Base-by-base conservation (phyloP, 2,329 filamentous ascomycete species). In the Fusarium sp. region DNA sequence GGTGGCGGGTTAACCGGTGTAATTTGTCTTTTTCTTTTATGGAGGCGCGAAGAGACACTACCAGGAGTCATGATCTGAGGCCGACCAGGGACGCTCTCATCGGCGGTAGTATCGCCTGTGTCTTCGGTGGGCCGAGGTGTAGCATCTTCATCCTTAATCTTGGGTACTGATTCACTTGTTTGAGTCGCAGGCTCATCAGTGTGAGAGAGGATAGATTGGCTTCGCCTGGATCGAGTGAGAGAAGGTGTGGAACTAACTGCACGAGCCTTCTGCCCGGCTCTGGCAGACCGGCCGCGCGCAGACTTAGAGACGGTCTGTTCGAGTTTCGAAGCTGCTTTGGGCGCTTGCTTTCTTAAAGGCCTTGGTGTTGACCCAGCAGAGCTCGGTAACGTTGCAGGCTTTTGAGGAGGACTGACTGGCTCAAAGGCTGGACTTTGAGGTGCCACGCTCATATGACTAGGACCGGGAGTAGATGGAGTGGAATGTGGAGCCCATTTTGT, bases 401-500 rank as follows among this genome's bases (percentile, higher is more conserved):
- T 81, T 47, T 82, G 78, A 3, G 88, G 83, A 5, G 90, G 90
- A 70, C 89, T 92, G 8, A 91, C 82, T 1, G 89, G 89, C 73
- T 92, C 90, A 64, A 83, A 86, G 7, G 85, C 84, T 6, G 90
- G 90, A 65, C 88, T 88, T 38, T 85, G 83, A 21, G 84, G 79
- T 52, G 86, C 84, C 23, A 66, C 75, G 32, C 75, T 67, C 16
- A 80, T 71, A 15, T 81, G 83, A 11, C 80, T 77, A 6, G 81
- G 83, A 23, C 81, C 79, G 4, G 90, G 90, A 3, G 90, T 92
- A 9, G 89, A 89, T 8, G 88, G 87, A 2, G 88, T 90, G 11
- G 88, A 86, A 9, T 83, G 85, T 21, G 87, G 82, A 5, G 85
- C 88, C 90, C 90, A 92, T 75, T 87, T 88, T 0, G 90, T 92